Evolutionary conservation across 139 green algal species (phyloP).

Genomic region (Chlamydomonas sp.): DNA sequence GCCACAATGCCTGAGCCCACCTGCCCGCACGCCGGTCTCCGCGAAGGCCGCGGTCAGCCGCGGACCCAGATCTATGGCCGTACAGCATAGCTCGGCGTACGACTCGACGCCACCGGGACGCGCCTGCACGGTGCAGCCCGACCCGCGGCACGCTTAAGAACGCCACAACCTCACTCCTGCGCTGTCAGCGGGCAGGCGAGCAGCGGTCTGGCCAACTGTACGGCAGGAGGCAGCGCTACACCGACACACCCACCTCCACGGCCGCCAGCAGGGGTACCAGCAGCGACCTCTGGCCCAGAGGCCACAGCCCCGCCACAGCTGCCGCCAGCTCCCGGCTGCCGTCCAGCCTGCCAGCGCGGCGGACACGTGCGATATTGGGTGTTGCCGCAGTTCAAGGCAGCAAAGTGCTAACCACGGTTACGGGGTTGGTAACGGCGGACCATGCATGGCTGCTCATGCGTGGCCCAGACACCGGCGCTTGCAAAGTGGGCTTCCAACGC

Average conservation of each 20-base stretch:
- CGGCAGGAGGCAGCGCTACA: neutral
- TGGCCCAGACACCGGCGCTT: neutral
- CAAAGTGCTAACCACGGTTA: constrained; percentile 10
- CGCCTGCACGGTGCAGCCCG: neutral
- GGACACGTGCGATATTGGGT: neutral
- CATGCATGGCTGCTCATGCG: neutral
- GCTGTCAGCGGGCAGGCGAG: neutral
- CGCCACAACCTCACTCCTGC: neutral
- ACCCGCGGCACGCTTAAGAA: too few species aligned
- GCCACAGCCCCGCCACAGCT: constrained; percentile 56
- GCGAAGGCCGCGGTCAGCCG: constrained; percentile 1
- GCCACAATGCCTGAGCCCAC: neutral
- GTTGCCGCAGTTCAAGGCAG: neutral
- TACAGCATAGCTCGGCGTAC: constrained; percentile 17
- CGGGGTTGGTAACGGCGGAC: neutral
- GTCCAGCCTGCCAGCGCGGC: constrained; percentile 8
- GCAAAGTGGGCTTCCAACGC: neutral
- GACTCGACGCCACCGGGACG: neutral
- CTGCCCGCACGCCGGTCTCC: neutral
- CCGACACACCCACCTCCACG: constrained; percentile 1
- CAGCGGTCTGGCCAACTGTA: constrained; percentile 29
- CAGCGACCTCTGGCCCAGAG: constrained; percentile 58
- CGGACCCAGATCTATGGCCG: neutral
- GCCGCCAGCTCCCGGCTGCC: constrained; percentile 12
- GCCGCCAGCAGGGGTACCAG: constrained; percentile 50